Evolutionary conservation across 108 stramenopile genomes (phyloP).

Genomic region (Pelagomonas calceolata): DNA sequence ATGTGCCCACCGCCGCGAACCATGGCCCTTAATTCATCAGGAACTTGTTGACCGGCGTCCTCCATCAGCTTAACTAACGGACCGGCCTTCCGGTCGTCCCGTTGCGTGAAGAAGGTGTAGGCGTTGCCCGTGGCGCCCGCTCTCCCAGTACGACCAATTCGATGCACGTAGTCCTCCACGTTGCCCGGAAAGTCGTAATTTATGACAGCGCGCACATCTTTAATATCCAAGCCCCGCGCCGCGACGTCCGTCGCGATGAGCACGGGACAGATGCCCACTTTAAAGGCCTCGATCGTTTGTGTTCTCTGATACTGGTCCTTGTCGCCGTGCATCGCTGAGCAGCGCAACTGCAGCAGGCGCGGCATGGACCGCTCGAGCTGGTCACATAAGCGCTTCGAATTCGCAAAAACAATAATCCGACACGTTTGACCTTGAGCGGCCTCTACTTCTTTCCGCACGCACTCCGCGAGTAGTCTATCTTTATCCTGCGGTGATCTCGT

Average conservation of each 20-base stretch:
- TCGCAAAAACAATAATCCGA: constrained; percentile 66
- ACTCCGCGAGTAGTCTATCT: constrained; percentile 62
- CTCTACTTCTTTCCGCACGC: constrained; percentile 55
- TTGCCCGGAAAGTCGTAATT: constrained; percentile 89
- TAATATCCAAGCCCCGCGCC: constrained; percentile 93
- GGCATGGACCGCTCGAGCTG: constrained; percentile 73
- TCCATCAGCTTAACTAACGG: constrained; percentile 65
- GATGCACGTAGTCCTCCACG: constrained; percentile 44
- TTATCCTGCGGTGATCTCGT: constrained; percentile 73
- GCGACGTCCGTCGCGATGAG: constrained; percentile 97
- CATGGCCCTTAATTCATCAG: not conserved
- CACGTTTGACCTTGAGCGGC: not conserved
- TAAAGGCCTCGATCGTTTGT: constrained; percentile 85
- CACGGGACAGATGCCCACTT: constrained; percentile 65
- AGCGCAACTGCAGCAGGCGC: constrained; percentile 70
- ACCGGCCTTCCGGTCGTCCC: constrained; percentile 65
- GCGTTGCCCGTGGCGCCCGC: constrained; percentile 84
- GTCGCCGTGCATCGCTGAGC: constrained; percentile 94
- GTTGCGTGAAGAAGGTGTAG: constrained; percentile 74
- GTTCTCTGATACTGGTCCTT: constrained; percentile 89
- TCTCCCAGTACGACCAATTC: constrained; percentile 85
- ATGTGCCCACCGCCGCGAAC: not conserved
- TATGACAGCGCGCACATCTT: constrained; percentile 89
- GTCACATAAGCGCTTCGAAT: constrained; percentile 71
- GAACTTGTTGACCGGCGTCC: constrained; percentile 34